phyloP scores from a whole-genome alignment of 352 stramenopile species.

The Blastocystis hominis region DNA sequence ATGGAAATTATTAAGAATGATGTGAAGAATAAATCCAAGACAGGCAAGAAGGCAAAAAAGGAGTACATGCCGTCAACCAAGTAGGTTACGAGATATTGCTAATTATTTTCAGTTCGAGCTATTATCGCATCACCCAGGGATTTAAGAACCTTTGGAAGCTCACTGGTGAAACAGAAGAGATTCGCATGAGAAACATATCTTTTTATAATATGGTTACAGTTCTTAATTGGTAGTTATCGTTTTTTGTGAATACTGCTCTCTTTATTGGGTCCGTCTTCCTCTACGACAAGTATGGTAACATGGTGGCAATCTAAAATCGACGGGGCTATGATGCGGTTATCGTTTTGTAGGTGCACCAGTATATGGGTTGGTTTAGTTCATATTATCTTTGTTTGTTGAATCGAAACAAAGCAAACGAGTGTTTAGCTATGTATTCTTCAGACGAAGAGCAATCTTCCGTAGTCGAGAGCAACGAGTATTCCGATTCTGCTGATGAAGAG shows the following conservation, averaged over 20 bases:
- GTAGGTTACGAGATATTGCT: not conserved
- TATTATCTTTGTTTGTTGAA: too few species aligned
- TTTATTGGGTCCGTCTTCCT: not conserved
- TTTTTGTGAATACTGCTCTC: constrained; percentile 3
- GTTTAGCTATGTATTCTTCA: not conserved
- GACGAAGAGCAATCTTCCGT: not conserved
- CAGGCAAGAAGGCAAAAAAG: not conserved
- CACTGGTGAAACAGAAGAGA: not conserved
- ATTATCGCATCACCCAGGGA: not conserved
- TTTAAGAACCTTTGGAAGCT: constrained; percentile 34
- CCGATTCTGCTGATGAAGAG: not conserved
- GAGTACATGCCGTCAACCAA: constrained; percentile 7
- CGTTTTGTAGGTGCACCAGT: not conserved
- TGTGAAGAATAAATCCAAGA: not conserved
- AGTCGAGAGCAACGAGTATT: not conserved
- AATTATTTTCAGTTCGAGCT: not conserved
- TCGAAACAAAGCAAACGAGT: not conserved
- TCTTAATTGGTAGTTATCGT: not conserved
- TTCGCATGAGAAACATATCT: constrained; percentile 30
- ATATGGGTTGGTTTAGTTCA: not conserved
- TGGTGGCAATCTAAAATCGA: not conserved
- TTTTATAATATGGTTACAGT: not conserved
- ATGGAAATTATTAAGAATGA: constrained; percentile 6
- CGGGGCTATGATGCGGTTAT: not conserved
- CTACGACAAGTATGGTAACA: constrained; percentile 13